phyloP scores from a whole-genome alignment of 306 rosid genomes.

The Ormosia semicastrata region DNA sequence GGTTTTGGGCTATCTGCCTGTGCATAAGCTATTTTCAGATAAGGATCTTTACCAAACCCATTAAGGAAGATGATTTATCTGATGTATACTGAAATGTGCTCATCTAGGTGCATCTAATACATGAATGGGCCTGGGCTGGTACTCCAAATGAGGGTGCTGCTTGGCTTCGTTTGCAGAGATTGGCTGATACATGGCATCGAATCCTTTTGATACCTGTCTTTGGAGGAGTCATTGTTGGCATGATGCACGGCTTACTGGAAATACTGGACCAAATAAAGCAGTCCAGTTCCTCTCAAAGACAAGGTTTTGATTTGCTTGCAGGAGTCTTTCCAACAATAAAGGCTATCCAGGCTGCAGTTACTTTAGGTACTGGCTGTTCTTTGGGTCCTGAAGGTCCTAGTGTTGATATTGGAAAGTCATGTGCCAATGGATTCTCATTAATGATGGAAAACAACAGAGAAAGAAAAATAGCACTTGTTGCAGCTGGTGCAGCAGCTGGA shows the following conservation, averaged over 20 bases:
- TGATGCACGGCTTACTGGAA: conserved; percentile 98
- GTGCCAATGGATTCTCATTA: conserved; percentile 88
- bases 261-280: conserved; percentile 84
- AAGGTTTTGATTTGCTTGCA: conserved; percentile 80
- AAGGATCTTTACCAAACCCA: neutral
- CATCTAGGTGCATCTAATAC: conserved; percentile 82
- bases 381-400: conserved; percentile 99
- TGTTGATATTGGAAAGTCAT: conserved; percentile 95
- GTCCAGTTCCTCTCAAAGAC: conserved; percentile 64
- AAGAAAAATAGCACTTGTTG: conserved; percentile 90
- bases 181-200: conserved; percentile 94
- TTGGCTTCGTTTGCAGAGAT: conserved; percentile 92
- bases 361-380: conserved; percentile 96
- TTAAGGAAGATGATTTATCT: conserved; percentile 22
- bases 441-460: conserved; percentile 96
- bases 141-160: conserved; percentile 97
- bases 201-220: conserved; percentile 88
- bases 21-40: neutral
- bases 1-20: neutral
- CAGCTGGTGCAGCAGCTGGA: conserved; percentile 98
- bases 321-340: conserved; percentile 81
- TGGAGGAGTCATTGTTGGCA: conserved; percentile 93
- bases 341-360: conserved; percentile 94
- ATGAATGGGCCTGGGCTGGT: conserved; percentile 99
- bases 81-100: conserved; percentile 30